Evolutionary conservation across 2,329 filamentous ascomycete species (phyloP), one percentile per base, ranked within the genome.

Genomic region (Tolypocladium album): DNA sequence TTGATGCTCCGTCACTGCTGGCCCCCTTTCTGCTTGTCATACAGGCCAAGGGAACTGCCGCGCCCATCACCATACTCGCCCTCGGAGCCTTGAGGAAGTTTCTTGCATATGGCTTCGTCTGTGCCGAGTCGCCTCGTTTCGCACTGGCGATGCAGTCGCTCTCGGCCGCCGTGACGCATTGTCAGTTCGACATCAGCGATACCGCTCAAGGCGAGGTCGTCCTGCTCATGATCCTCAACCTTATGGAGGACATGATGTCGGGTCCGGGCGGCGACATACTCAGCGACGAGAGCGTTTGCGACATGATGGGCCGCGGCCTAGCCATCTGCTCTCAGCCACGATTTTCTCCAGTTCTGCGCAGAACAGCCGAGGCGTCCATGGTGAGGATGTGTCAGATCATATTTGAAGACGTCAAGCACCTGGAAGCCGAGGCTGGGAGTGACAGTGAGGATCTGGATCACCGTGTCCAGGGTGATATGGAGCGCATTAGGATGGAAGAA

Each of bases 351-450:
- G 86, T 97, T 4, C 78, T 99, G 59, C 86, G 93, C 64, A 84
- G 92, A 64, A 96, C 92, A 24, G 94, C 94, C 2, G 94, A 99
- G 74, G 94, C 96, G 69, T 88, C 92, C 59, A 97, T 99, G 92
- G 90, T 97, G 55, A 90, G 91, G 66, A 99, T 99, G 94, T 97
- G 94, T 71, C 94, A 99, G 75, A 92, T 96, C 65, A 96, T 99
- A 68, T 99, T 99, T 71, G 89, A 92, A 73, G 87, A 95, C 62
- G 77, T 99, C 58, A 96, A 96, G 72, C 87, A 92, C 64, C 78
- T 97, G 9, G 90, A 95, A 67, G 82, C 89, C 55, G 88, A 92
- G 69, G 83, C 86, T 27, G 85, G 85, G 15, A 83, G 88, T 43
- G 85, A 89, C 63, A 75, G 83, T 8, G 83, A 87, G 42, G 82